phyloP scores from a whole-genome alignment of 768 basidiomycete genomes.

The Cystoderma amianthinum region DNA sequence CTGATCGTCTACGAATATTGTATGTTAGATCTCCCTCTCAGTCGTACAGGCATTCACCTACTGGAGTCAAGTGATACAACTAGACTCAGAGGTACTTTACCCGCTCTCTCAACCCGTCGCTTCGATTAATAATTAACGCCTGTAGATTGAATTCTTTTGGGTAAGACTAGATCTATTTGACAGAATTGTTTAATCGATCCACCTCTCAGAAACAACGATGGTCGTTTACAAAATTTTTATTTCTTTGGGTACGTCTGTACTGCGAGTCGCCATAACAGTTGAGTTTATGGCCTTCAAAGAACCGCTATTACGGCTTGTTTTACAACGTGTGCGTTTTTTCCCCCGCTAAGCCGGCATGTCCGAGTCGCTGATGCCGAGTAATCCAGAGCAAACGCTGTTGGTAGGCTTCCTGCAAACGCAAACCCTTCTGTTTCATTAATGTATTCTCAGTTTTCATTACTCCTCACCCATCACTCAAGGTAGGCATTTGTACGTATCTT shows the following conservation, averaged over 20 bases:
- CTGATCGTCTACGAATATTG: conserved; percentile 16
- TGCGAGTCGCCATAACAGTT: too few relatives aligned
- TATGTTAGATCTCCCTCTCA: conserved; percentile 5
- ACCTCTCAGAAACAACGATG: conserved; percentile 19
- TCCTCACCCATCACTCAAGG: conserved; percentile 16
- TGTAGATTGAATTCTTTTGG: conserved; percentile 23
- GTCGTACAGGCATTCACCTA: background rate
- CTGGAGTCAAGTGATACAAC: conserved; percentile 12
- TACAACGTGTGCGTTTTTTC: conserved; percentile 19
- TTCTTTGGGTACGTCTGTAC: conserved; percentile 21
- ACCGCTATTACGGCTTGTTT: conserved; percentile 25
- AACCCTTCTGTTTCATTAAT: conserved; percentile 1
- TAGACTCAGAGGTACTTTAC: conserved; percentile 18
- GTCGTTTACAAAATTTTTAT: conserved; percentile 25
- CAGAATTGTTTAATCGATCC: too few relatives aligned
- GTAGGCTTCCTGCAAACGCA: conserved; percentile 5
- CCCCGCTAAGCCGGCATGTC: background rate
- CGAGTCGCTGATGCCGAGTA: background rate
- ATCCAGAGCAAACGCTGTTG: conserved; percentile 17
- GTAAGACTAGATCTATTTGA: conserved; percentile 3
- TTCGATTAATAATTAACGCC: too few relatives aligned
- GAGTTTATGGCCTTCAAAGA: too few relatives aligned
- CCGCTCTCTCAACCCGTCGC: too few relatives aligned
- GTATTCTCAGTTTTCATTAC: conserved; percentile 17
- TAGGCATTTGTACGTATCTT: too few relatives aligned